Evolutionary conservation across 2,329 filamentous ascomycete genomes (phyloP), one percentile per base, ranked within the genome.

Genomic region (Sporothrix euskadiensis): DNA sequence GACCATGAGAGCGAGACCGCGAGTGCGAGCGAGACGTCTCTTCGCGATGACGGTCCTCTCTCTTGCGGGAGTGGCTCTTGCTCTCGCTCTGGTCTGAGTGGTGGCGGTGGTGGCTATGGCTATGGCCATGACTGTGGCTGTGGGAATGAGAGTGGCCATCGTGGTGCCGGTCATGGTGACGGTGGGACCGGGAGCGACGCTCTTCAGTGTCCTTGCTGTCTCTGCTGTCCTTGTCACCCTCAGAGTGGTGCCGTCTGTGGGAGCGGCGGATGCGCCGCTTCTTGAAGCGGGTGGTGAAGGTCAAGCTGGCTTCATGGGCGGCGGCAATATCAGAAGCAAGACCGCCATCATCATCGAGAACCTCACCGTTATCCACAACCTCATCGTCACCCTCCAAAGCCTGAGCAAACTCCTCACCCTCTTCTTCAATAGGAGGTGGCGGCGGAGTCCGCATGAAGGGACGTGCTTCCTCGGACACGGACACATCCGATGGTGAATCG

Each of bases 261-360:
- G 80, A 82, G 57, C 81, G 80, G 12, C 82, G 82, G 30, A 81
- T 76, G 35, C 79, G 80, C 78, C 86, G 86, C 79, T 85, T 88
- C 76, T 81, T 82, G 39, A 87, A 79, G 77, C 83, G 86, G 14
- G 85, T 86, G 26, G 83, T 84, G 75, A 85, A 84, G 35, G 82
- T 80, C 41, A 79, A 65, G 74, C 80, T 81, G 12, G 81, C 81
- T 72, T 81, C 78, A 61, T 77, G 78, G 10, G 79, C 79, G 0
- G 81, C 79, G 6, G 81, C 79, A 12, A 82, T 78, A 41, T 82
- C 80, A 10, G 79, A 81, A 0, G 79, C 79, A 66, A 82, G 73
- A 16, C 79, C 78, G 6, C 72, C 78, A 26, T 81, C 78, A 19
- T 77, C 56, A 16, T 71, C 52, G 9, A 75, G 72, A 8, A 74